Evolutionary conservation across 2,329 filamentous ascomycete species (phyloP).

Genomic region (Stagonosporopsis tanaceti): DNA sequence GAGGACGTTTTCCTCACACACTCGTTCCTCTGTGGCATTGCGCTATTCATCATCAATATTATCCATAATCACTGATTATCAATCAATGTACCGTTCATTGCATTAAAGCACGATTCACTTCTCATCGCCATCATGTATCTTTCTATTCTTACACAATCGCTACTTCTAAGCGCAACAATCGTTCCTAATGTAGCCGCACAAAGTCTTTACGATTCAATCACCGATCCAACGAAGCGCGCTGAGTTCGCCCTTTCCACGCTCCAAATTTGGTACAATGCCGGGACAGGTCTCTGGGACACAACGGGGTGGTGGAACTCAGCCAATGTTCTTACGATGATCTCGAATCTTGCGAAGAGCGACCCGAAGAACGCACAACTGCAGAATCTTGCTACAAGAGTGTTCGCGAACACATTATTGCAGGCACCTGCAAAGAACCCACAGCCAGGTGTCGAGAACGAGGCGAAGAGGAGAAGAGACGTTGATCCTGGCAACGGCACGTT

Average conservation of each 20-base stretch:
- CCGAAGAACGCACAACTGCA: conserved; percentile 41
- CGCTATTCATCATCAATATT: not conserved
- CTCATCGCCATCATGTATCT: conserved; percentile 26
- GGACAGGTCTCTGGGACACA: conserved; percentile 69
- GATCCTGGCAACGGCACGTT: conserved; percentile 19
- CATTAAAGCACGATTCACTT: not conserved
- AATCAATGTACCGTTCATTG: not conserved
- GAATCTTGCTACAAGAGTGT: conserved; percentile 50
- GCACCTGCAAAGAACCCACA: conserved; percentile 44
- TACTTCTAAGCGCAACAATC: conserved; percentile 24
- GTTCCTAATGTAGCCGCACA: conserved; percentile 34
- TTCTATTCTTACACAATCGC: conserved; percentile 19
- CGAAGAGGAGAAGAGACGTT: conserved; percentile 13
- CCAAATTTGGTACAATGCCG: conserved; percentile 68
- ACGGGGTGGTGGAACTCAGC: conserved; percentile 79
- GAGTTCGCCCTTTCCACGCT: conserved; percentile 55
- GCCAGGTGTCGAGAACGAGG: conserved; percentile 33
- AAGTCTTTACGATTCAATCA: conserved; percentile 22
- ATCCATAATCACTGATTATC: not conserved
- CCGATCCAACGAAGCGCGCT: conserved; percentile 36
- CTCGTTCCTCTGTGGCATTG: conserved; percentile 1
- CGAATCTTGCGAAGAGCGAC: conserved; percentile 57
- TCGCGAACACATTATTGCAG: conserved; percentile 54
- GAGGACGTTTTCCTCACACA: conserved; percentile 2
- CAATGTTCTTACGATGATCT: conserved; percentile 70